Conservation (phyloP, 2,329 filamentous ascomycete genomes). For the Penicillium sp. region DNA sequence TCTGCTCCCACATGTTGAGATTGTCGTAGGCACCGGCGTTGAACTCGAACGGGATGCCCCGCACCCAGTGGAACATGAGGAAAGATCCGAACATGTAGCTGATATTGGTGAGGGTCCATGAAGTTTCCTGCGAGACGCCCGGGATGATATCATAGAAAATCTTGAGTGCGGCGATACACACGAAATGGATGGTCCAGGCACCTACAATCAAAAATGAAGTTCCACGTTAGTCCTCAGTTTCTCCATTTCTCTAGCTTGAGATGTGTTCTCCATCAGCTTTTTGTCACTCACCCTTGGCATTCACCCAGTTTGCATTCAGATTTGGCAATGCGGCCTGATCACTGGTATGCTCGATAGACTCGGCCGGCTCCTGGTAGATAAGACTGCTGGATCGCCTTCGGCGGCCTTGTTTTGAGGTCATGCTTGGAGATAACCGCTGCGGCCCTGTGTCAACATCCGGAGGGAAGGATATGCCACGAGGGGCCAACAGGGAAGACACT, state of each 20-base stretch:
- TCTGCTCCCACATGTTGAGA: slow-evolving; percentile 99
- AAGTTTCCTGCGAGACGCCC: slow-evolving; percentile 92
- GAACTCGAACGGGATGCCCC: slow-evolving; percentile 96
- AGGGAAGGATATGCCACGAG: slow-evolving; percentile 85
- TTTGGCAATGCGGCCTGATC: slow-evolving; percentile 93
- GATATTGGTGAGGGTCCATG: slow-evolving; percentile 97
- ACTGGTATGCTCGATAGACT: slow-evolving; percentile 94
- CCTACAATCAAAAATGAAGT: slow-evolving; percentile 46
- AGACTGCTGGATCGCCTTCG: slow-evolving; percentile 95
- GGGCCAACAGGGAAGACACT: slow-evolving; percentile 84
- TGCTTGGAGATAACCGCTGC: slow-evolving; percentile 50
- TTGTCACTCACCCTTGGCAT: slow-evolving; percentile 74
- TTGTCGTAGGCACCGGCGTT: slow-evolving; percentile 98
- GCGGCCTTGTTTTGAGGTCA: slow-evolving; percentile 59
- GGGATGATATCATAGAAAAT: slow-evolving; percentile 96
- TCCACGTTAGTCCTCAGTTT: slow-evolving; percentile 6
- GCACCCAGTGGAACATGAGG: slow-evolving; percentile 98
- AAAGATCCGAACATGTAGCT: slow-evolving; percentile 98
- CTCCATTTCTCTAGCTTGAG: background rate
- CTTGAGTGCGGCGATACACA: slow-evolving; percentile 83
- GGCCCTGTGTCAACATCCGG: slow-evolving; percentile 64
- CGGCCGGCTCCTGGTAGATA: slow-evolving; percentile 92
- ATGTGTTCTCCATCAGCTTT: slow-evolving; percentile 3
- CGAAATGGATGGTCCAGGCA: slow-evolving; percentile 94
- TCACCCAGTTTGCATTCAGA: slow-evolving; percentile 96